Evolutionary conservation across 2,329 filamentous ascomycete species (phyloP), one percentile per base, ranked within the genome.

Genomic region (Knoxdaviesia capensis): DNA sequence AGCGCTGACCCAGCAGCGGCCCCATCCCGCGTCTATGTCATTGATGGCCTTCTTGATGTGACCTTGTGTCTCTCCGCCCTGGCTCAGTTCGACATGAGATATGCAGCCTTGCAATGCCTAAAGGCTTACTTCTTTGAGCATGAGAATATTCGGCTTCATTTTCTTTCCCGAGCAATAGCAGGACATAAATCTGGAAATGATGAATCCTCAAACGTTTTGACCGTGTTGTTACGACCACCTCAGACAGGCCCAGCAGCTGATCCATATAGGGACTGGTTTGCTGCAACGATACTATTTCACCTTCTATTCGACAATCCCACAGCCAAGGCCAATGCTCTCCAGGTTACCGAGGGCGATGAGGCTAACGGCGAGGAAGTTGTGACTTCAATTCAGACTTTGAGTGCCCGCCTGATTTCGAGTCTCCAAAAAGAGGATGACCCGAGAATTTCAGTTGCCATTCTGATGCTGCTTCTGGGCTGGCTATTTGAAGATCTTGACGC

Each of bases 331-430:
- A 67, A 81, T 40, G 77, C 87, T 11, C 84, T 92, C 69, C 69
- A 71, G 28, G 77, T 98, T 20, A 84, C 77, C 1, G 88, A 96
- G 58, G 90, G 90, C 7, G 84, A 96, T 56, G 82, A 83, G 28
- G 77, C 80, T 33, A 83, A 70, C 49, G 90, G 88, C 4, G 90
- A 98, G 61, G 90, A 98, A 58, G 85, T 94, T 8, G 80, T 98
- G 8, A 94, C 88, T 1, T 85, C 84, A 52, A 84, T 98, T 41
- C 90, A 98, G 57, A 80, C 78, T 1, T 71, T 96, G 45, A 75
- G 86, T 6, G 80, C 81, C 5, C 88, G 94, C 53, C 66, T 98
- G n/a, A 72, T 93, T 33, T 74, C 77, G 41, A 80, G 81, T 4
- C 65, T 94, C 10, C 76, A 84, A 50, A 73, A 78, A 35, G 72